phyloP scores from a whole-genome alignment of 2,329 filamentous ascomycete genomes.

The Neonectria magnoliae region DNA sequence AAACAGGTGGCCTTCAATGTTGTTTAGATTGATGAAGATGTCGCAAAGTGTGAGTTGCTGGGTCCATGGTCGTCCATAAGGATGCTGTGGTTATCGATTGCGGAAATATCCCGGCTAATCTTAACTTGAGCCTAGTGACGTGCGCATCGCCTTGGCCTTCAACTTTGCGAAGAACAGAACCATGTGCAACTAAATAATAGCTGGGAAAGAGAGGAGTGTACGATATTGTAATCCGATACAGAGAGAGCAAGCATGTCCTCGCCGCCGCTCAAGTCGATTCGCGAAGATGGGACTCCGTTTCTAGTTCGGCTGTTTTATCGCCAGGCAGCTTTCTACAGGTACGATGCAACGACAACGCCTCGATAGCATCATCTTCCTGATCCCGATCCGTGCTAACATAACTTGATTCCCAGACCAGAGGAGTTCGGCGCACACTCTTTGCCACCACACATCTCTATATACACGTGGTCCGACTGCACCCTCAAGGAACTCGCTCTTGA shows the following conservation, averaged over 20 bases:
- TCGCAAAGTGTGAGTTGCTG: slow-evolving; percentile 24
- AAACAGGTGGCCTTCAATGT: neutral
- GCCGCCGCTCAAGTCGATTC: slow-evolving; percentile 57
- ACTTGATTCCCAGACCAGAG: slow-evolving; percentile 63
- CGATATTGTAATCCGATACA: neutral
- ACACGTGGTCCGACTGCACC: slow-evolving; percentile 86
- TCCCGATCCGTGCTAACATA: neutral
- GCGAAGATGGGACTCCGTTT: slow-evolving; percentile 82
- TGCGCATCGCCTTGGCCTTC: slow-evolving; percentile 4
- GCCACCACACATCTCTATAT: slow-evolving; percentile 78
- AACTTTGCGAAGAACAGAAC: slow-evolving; percentile 7
- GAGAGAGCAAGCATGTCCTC: slow-evolving; percentile 25
- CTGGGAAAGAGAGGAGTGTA: neutral
- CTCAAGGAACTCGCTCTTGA: slow-evolving; percentile 83
- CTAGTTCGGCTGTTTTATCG: slow-evolving; percentile 87
- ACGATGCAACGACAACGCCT: slow-evolving; percentile 26
- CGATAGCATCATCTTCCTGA: neutral
- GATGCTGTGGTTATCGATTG: slow-evolving; percentile 31
- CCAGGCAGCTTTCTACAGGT: slow-evolving; percentile 77
- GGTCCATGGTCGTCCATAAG: neutral
- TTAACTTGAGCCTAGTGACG: neutral
- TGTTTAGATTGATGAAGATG: slow-evolving; percentile 8
- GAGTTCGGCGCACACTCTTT: slow-evolving; percentile 72
- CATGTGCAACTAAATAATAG: slow-evolving; percentile 9
- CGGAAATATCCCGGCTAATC: slow-evolving; percentile 41